Conservation (phyloP, 441 rosid species). For the Syzygium malaccense region DNA sequence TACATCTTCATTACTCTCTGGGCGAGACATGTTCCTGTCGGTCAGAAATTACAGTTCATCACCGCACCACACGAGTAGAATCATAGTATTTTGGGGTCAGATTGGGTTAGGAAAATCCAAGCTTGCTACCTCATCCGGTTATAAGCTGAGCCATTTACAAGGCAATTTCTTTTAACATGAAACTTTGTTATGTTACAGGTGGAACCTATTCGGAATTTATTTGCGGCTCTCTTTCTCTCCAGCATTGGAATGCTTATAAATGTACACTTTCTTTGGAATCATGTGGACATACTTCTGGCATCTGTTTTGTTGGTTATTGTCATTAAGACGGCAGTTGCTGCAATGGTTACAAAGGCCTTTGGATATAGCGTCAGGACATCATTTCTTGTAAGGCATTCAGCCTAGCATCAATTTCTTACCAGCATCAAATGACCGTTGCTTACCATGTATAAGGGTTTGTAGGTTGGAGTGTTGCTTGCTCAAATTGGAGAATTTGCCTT, state of each 20-base stretch:
- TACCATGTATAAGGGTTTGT: neutral
- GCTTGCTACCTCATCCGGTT: neutral
- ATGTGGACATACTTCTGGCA: slow-evolving; percentile 91
- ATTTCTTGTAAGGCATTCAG: slow-evolving; percentile 58
- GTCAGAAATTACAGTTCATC: neutral
- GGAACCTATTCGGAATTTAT: slow-evolving; percentile 96
- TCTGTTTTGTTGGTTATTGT: slow-evolving; percentile 89
- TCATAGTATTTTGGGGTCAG: neutral
- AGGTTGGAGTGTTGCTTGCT: slow-evolving; percentile 94
- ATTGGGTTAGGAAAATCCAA: neutral
- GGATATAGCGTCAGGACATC: slow-evolving; percentile 81
- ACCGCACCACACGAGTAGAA: neutral
- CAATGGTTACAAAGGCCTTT: slow-evolving; percentile 66
- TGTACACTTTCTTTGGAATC: slow-evolving; percentile 95
- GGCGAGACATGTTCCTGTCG: neutral
- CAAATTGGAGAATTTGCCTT: slow-evolving; percentile 99
- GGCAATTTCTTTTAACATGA: neutral
- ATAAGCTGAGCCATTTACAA: neutral
- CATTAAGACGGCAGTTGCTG: slow-evolving; percentile 78
- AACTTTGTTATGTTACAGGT: slow-evolving; percentile 37
- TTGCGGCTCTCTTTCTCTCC: slow-evolving; percentile 95
- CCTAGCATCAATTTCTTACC: slow-evolving; percentile 1
- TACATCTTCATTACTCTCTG: neutral
- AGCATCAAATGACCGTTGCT: neutral
- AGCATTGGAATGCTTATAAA: slow-evolving; percentile 99